These are phyloP conservation scores for Lactarius tabidus DNA, from an alignment of 768 basidiomycete genomes.

Conservation along the genomic window DNA sequence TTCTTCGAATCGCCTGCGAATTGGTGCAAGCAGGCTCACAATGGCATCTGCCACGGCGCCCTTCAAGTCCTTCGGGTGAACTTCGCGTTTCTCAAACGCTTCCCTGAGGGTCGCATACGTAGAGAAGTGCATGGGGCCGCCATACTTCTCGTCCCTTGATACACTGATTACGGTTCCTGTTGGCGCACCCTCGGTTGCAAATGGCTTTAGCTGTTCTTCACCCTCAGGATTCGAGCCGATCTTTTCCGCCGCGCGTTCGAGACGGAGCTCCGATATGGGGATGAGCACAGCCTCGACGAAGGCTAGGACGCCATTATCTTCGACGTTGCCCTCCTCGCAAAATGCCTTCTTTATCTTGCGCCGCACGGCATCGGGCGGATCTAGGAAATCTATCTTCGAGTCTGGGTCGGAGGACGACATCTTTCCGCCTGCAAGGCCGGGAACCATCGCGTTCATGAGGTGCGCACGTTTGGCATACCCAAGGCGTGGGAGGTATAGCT, in stretches of 20 bases:
- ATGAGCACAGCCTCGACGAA: conserved; percentile 87
- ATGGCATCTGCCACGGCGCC: conserved; percentile 68
- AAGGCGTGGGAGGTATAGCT: conserved; percentile 88
- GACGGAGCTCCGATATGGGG: conserved; percentile 73
- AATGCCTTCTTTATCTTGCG: conserved; percentile 91
- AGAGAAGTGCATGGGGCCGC: conserved; percentile 73
- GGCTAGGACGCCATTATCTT: conserved; percentile 83
- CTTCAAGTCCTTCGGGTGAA: conserved; percentile 94
- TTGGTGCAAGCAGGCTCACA: conserved; percentile 69
- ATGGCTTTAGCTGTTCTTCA: conserved; percentile 49
- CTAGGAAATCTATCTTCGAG: conserved; percentile 97
- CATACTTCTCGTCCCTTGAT: conserved; percentile 71
- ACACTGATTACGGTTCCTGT: conserved; percentile 80
- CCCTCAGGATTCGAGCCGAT: conserved; percentile 40
- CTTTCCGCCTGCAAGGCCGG: conserved; percentile 90
- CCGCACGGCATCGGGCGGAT: conserved; percentile 74
- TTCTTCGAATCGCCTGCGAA: conserved; percentile 70
- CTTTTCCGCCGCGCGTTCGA: conserved; percentile 51
- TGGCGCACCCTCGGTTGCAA: conserved; percentile 65
- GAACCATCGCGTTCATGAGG: conserved; percentile 98
- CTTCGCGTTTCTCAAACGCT: conserved; percentile 68
- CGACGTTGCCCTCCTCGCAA: conserved; percentile 87
- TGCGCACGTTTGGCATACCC: conserved; percentile 95
- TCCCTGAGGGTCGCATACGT: conserved; percentile 61
- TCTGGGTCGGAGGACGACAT: conserved; percentile 99